These are phyloP conservation scores for Neopestalotiopsis sp. DNA, from an alignment of 2,329 filamentous ascomycete species.

Conservation along the genomic window DNA sequence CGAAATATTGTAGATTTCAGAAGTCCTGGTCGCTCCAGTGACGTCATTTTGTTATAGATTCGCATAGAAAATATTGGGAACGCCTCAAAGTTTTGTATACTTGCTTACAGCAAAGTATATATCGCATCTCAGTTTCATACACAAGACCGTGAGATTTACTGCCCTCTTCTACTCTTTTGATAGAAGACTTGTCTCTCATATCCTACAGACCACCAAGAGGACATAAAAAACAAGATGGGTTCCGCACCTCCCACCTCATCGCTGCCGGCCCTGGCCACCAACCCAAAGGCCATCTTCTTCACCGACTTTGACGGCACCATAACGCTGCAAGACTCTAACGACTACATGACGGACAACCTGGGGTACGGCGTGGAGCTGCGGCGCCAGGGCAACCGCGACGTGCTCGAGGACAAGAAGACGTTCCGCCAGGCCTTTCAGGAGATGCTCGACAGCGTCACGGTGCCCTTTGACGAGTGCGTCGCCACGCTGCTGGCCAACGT, in stretches of 20 bases:
- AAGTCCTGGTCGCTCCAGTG: slow-evolving; percentile 1
- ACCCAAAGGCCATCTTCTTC: slow-evolving; percentile 95
- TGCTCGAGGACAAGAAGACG: slow-evolving; percentile 70
- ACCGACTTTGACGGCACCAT: slow-evolving; percentile 98
- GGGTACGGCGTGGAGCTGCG: slow-evolving; percentile 80
- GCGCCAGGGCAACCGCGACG: slow-evolving; percentile 74
- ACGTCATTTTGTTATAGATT: slow-evolving; percentile 16
- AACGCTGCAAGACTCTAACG: slow-evolving; percentile 72
- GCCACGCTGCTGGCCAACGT: slow-evolving; percentile 80
- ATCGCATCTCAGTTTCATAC: not conserved
- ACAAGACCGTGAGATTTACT: not conserved
- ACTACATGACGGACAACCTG: slow-evolving; percentile 85
- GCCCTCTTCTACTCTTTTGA: not conserved
- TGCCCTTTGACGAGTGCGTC: slow-evolving; percentile 83
- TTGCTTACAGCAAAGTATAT: not conserved
- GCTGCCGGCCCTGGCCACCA: slow-evolving; percentile 63
- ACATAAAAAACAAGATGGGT: slow-evolving; percentile 3
- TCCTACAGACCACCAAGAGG: not conserved
- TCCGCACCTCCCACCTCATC: slow-evolving; percentile 6
- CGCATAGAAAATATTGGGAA: not conserved
- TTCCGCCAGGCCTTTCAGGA: slow-evolving; percentile 89
- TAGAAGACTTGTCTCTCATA: not conserved
- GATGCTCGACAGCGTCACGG: slow-evolving; percentile 88
- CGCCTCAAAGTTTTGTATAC: not conserved
- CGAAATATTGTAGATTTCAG: not conserved